Evolutionary conservation across 768 basidiomycete genomes (phyloP).

Genomic region (Mrakia gelida): DNA sequence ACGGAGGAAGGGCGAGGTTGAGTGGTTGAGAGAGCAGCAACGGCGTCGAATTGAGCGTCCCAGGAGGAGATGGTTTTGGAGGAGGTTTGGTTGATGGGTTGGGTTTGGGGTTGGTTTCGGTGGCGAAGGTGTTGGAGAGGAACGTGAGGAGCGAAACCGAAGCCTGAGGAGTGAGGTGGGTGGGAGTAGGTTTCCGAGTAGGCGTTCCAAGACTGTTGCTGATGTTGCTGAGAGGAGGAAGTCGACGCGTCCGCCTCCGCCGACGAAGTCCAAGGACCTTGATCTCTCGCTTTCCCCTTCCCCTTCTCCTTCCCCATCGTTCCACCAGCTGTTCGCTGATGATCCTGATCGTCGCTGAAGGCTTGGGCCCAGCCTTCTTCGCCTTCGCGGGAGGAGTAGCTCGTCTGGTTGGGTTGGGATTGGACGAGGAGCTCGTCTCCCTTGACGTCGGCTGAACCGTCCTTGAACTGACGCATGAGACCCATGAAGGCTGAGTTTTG

Average conservation of each 20-base stretch:
- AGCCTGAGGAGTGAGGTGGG: background rate
- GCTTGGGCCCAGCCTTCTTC: constrained; percentile 28
- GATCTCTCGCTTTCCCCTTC: constrained; percentile 64
- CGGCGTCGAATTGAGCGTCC: constrained; percentile 24
- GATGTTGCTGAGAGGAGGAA: too few relatives aligned
- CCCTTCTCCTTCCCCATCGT: constrained; percentile 46
- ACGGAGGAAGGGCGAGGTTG: background rate
- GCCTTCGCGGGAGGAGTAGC: constrained; percentile 37
- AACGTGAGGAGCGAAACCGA: background rate
- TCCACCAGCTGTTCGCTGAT: constrained; percentile 32
- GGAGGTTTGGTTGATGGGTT: background rate
- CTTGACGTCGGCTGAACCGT: constrained; percentile 70
- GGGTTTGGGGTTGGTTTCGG: background rate
- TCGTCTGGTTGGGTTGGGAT: background rate
- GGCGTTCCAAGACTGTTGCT: background rate
- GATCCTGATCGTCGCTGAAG: background rate
- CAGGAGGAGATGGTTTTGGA: constrained; percentile 7
- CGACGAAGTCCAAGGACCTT: background rate
- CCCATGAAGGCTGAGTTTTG: constrained; percentile 75
- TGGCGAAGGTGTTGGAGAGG: background rate
- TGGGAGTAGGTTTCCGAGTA: background rate
- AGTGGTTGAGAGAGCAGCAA: background rate
- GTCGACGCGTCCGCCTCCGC: background rate
- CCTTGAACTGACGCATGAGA: constrained; percentile 78
- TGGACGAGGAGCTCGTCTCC: constrained; percentile 73